Conservation (phyloP, 306 rosid species). For the Dryas octopetala region DNA sequence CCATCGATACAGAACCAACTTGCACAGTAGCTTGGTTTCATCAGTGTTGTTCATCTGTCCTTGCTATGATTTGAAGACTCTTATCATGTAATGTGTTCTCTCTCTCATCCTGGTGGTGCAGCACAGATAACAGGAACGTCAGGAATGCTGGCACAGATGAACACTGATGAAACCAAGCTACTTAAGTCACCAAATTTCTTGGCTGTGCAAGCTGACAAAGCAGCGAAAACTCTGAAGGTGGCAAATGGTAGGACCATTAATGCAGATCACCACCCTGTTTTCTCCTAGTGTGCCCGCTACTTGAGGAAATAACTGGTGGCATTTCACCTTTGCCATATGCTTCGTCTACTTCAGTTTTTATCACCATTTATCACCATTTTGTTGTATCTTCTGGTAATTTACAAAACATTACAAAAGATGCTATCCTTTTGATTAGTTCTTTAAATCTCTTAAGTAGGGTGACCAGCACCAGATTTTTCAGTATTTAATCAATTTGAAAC, state of each 20-base stretch:
- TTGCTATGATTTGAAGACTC: background rate
- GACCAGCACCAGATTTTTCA: background rate
- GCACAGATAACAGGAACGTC: background rate
- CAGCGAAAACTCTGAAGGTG: conserved; percentile 2
- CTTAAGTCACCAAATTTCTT: too few species aligned
- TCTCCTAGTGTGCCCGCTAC: background rate
- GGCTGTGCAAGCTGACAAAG: background rate
- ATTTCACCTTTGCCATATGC: background rate
- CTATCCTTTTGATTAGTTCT: background rate
- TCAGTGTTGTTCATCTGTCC: too few species aligned
- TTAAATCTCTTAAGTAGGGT: background rate
- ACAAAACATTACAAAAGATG: background rate
- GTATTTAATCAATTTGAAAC: background rate
- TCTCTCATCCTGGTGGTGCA: background rate
- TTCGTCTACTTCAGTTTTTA: background rate
- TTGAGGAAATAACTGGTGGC: background rate
- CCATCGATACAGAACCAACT: too few species aligned
- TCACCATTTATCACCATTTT: background rate
- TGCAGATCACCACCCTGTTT: background rate
- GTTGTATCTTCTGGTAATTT: background rate
- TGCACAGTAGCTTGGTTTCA: too few species aligned
- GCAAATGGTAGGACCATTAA: background rate
- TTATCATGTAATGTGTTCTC: background rate
- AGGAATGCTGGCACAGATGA: background rate
- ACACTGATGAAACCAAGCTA: background rate